phyloP scores from a whole-genome alignment of 164 flowering plant species.

The Kingdonia uniflora region DNA sequence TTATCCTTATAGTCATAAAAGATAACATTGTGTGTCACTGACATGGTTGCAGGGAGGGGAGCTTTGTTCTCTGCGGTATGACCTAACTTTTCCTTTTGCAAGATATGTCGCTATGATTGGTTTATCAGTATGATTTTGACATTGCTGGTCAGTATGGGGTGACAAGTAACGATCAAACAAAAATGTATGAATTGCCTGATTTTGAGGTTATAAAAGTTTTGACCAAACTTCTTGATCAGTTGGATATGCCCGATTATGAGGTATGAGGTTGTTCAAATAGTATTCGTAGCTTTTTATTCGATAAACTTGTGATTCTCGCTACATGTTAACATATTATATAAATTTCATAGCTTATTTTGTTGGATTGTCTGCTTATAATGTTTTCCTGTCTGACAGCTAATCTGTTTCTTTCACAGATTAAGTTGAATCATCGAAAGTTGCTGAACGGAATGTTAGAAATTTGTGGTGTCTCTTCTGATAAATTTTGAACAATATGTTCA shows the following conservation, averaged over 20 bases:
- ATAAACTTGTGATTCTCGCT: no score
- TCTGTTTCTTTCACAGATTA: conserved; percentile 38
- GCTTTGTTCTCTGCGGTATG: conserved; percentile 78
- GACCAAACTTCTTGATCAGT: conserved; percentile 82
- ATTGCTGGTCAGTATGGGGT: conserved; percentile 78
- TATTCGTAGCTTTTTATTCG: no score
- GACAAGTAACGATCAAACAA: conserved; percentile 29
- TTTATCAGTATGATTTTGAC: conserved; percentile 92
- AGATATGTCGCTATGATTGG: conserved; percentile 90
- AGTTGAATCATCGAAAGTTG: conserved; percentile 79
- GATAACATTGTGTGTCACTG: not conserved
- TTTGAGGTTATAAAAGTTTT: conserved; percentile 79
- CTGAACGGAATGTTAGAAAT: conserved; percentile 92
- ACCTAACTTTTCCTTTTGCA: conserved; percentile 95
- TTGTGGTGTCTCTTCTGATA: conserved; percentile 90
- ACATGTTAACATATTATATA: not conserved
- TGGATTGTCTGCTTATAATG: no score
- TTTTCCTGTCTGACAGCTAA: no score
- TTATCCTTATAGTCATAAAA: not conserved
- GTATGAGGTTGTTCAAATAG: conserved; percentile 18
- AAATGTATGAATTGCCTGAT: conserved; percentile 28
- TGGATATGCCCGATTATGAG: conserved; percentile 86
- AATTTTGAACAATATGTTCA: conserved; percentile 90
- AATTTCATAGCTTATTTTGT: not conserved
- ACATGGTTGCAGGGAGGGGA: conserved; percentile 9